Evolutionary conservation across 2,329 filamentous ascomycete genomes (phyloP), one percentile per base, ranked within the genome.

Genomic region (Trichoderma semiorbis): DNA sequence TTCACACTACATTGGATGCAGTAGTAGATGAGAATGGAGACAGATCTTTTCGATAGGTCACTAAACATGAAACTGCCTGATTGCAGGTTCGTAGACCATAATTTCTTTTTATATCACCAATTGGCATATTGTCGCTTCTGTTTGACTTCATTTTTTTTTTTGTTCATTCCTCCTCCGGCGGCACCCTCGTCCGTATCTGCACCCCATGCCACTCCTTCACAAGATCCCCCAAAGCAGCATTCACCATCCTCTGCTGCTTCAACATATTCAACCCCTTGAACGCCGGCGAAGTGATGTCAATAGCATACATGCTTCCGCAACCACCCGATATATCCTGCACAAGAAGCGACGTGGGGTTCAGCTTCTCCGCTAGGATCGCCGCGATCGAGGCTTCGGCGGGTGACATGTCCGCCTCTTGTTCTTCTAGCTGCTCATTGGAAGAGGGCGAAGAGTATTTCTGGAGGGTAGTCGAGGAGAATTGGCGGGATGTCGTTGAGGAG

Each of bases 281-380:
- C 77, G 85, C 87, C 61, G 89, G 85, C 8, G 91, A 93, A 62
- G 90, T 87, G 74, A 96, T 90, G 77, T 95, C 91, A 75, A 97
- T 91, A 70, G 90, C 91, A 83, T 96, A 96, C 93, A 96, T 96
- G 78, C 90, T 93, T 11, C 93, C 93, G 82, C 93, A 97, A 34
- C 93, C 93, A 72, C 93, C 93, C 28, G 91, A 93, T 66, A 96
- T 89, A 82, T 97, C 93, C 79, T 92, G 91, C 11, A 96, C 92
- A 80, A 90, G 81, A 30, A 90, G 80, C 72, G 86, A 80, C 0
- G 84, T 84, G 0, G 88, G 87, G 2, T 79, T 74, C 70, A 89
- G 87, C 76, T 86, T 86, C 7, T 81, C 80, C 21, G 80, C 74
- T 67, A 90, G 82, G 64, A 84, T 81, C 72, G 87, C 84, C 82